Evolutionary conservation across 805 yeast genomes (phyloP), one percentile per base, ranked within the genome.

Genomic region (Ogataea nitratoaversa): DNA sequence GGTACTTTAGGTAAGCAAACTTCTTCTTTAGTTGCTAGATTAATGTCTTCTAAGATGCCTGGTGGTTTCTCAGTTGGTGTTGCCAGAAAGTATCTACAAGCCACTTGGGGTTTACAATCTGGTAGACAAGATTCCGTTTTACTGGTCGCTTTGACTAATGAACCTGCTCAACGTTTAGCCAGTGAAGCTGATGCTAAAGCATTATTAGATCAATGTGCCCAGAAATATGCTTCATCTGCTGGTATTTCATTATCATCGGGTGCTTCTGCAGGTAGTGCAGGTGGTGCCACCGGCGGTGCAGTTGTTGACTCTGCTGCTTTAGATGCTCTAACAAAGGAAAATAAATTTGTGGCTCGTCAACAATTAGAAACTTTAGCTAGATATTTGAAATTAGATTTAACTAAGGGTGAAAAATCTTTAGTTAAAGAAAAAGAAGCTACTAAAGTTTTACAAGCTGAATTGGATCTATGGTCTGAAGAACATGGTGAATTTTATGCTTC

Each of bases 11-110:
- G 99, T 64, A 93, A 93, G 66, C 95, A 90, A 59, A 84, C 98
- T 2, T 69, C 89, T 29, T 84, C 96, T 22, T 76, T 93, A 57
- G 73, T 91, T 48, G 86, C 95, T 48, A 83, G 97, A 69, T 75
- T 93, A 59, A 84, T 90, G 72, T 82, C 98, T 9, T 84, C 97
- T 22, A 93, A 93, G 72, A 93, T 93, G 98, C 98, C 99, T 40
- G 99, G 99, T 76, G 99, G 99, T 17, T 93, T 91, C 68, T 84
- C 95, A 35, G 82, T 91, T 54, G 83, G 96, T 47, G 72, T 77
- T 49, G 95, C 96, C 38, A 84, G 97, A 74, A 88, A 90, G 66
- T 86, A 93, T 69, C 78, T 93, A 63, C 90, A 85, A 70, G 62
- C 90, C 33, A 80, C 91, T 66, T 93, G 86, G 86, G 99, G 99